phyloP scores from a whole-genome alignment of 2,329 filamentous ascomycete species.

The Pseudocercospora vitis region DNA sequence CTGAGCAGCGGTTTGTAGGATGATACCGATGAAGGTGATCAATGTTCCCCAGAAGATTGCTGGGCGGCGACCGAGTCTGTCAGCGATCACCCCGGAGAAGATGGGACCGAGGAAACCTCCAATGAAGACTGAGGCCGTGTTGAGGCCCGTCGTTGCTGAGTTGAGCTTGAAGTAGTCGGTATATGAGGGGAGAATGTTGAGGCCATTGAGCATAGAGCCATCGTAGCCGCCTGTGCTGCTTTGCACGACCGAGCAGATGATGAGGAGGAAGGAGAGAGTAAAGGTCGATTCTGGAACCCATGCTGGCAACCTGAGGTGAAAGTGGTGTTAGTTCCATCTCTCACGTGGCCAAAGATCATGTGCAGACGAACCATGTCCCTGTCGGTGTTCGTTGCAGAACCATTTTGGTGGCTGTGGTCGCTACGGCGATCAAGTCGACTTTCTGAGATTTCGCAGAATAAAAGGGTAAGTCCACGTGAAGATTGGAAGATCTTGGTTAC shows the following conservation, averaged over 20 bases:
- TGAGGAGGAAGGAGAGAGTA: constrained; percentile 25
- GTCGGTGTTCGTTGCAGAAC: background rate
- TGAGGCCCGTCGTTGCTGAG: constrained; percentile 54
- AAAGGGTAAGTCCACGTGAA: background rate
- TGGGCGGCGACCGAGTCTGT: constrained; percentile 47
- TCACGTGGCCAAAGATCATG: background rate
- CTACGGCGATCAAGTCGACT: background rate
- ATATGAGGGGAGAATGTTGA: constrained; percentile 60
- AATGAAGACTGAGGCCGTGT: constrained; percentile 58
- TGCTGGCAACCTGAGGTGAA: constrained; percentile 14
- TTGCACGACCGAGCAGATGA: constrained; percentile 29
- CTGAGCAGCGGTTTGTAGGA: constrained; percentile 52
- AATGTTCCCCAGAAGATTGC: constrained; percentile 47
- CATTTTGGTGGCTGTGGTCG: background rate
- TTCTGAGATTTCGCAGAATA: background rate
- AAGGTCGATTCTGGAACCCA: constrained; percentile 30
- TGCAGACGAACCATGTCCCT: background rate
- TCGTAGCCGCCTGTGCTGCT: constrained; percentile 43
- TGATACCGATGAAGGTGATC: constrained; percentile 48
- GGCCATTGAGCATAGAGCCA: constrained; percentile 57
- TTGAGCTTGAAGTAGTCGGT: constrained; percentile 57
- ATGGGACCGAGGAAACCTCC: constrained; percentile 42
- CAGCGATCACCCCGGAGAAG: constrained; percentile 42
- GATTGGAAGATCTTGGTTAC: no score
- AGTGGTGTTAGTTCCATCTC: background rate